Evolutionary conservation across 352 stramenopile genomes (phyloP), one percentile per base, ranked within the genome.

Genomic region (Phytophthora meadii): DNA sequence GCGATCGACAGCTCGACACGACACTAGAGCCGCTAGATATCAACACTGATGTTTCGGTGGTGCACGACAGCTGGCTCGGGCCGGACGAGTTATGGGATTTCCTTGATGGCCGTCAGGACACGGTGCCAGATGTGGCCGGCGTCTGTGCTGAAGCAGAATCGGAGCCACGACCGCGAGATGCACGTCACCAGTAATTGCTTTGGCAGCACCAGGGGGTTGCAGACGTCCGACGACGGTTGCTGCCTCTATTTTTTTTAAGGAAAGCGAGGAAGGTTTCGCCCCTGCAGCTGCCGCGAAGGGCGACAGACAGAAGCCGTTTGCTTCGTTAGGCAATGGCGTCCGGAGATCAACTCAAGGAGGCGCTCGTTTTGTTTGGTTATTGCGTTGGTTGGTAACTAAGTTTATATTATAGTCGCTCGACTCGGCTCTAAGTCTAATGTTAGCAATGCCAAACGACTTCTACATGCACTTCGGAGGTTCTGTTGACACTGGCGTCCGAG

Each of bases 21-120:
- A 30, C 61, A 32, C 25, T 74, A 19, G 54, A 68, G 39, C 66
- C 50, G 50, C 41, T 67, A 22, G 65, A 72, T 40, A 49, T 61
- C 19, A 22, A 25, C 17, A 39, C 7, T 24, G 24, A 42, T 27
- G 34, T 69, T 48, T 73, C 51, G 52, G 61, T 70, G 61, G 54
- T 59, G 14, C 34, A 54, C 5, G 52, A 61, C 40, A 70, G 60
- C 53, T 70, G 53, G 52, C 34, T 66, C 22, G 41, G n/a, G 17
- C 52, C 60, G 25, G 49, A 70, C 8, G 42, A 67, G 34, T 36
- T 74, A 17, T 70, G 58, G 52, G 45, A 46, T n/a, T 68, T 72
- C 22, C 47, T 74, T 15, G 39, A 62, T 40, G 47, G 34, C 37
- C 58, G 39, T 32, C 44, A 36, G 34, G 10, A 5, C 15, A 22